Conservation (phyloP, 106 monocot species). For the Platanthera guangdongensis region DNA sequence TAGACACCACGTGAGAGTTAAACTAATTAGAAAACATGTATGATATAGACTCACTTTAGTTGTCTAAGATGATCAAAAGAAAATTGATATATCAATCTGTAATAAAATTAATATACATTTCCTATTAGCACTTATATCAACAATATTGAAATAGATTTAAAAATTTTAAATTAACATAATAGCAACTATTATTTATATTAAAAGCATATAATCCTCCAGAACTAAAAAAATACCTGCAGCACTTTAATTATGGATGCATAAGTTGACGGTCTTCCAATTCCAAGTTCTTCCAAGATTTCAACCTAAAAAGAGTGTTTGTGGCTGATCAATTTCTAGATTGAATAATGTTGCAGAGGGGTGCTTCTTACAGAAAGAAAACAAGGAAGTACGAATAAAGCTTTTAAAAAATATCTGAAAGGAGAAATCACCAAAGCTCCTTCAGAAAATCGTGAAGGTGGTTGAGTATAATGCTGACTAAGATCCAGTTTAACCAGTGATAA, state of each 20-base stretch:
- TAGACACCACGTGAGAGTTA: neutral
- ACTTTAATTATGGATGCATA: constrained; percentile 93
- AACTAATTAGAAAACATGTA: neutral
- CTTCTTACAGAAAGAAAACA: neutral
- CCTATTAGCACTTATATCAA: neutral
- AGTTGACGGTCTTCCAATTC: constrained; percentile 97
- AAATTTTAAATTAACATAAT: neutral
- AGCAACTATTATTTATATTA: neutral
- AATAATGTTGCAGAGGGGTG: neutral
- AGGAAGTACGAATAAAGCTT: neutral
- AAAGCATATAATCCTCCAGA: neutral
- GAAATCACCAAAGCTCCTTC: constrained; percentile 76
- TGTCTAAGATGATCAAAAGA: neutral
- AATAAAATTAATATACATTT: neutral
- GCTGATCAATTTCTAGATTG: neutral
- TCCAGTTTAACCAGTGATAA: constrained; percentile 43
- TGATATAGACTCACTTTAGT: neutral
- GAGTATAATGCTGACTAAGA: constrained; percentile 63
- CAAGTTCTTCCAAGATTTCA: constrained; percentile 97
- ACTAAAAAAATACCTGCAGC: constrained; percentile 48
- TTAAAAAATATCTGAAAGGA: neutral
- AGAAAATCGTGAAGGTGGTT: constrained; percentile 74
- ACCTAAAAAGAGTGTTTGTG: constrained; percentile 30
- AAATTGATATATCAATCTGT: neutral
- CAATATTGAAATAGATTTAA: neutral